phyloP scores from a whole-genome alignment of 164 flowering plant genomes.

The Chimonanthus praecox region DNA sequence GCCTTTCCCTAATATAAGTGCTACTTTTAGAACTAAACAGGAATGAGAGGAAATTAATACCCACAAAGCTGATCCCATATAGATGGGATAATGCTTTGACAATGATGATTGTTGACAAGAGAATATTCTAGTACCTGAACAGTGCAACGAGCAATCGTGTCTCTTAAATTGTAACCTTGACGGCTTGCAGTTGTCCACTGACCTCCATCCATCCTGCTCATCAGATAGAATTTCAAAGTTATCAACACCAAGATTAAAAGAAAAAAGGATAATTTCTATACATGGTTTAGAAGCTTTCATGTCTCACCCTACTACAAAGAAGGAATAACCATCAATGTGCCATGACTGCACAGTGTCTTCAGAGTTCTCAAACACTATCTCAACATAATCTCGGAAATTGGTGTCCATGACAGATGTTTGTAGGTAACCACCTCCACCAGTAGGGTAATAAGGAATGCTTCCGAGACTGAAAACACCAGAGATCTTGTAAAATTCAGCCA shows the following conservation, averaged over 20 bases:
- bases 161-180: conserved; percentile 61
- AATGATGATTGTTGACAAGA: too few species aligned
- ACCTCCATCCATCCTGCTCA: conserved; percentile 84
- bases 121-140: conserved; percentile 47
- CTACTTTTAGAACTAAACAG: background rate
- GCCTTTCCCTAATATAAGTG: background rate
- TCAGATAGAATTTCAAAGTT: conserved; percentile 4
- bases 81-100: background rate
- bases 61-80: background rate
- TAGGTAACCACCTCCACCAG: conserved; percentile 53
- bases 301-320: conserved; percentile 79
- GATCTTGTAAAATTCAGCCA: conserved; percentile 75
- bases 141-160: conserved; percentile 67
- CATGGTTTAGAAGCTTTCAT: background rate
- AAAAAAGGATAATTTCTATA: background rate
- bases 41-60: background rate
- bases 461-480: conserved; percentile 57
- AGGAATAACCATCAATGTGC: conserved; percentile 74
- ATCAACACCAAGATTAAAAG: conserved; percentile 2
- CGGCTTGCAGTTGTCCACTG: conserved; percentile 68
- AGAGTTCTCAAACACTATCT: conserved; percentile 64
- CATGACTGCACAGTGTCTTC: conserved; percentile 74
- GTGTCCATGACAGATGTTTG: conserved; percentile 86
- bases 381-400: conserved; percentile 60
- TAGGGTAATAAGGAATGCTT: conserved; percentile 62